These are phyloP conservation scores for Oxytropis ochrocephala DNA, from an alignment of 306 rosid genomes.

Conservation along the genomic window DNA sequence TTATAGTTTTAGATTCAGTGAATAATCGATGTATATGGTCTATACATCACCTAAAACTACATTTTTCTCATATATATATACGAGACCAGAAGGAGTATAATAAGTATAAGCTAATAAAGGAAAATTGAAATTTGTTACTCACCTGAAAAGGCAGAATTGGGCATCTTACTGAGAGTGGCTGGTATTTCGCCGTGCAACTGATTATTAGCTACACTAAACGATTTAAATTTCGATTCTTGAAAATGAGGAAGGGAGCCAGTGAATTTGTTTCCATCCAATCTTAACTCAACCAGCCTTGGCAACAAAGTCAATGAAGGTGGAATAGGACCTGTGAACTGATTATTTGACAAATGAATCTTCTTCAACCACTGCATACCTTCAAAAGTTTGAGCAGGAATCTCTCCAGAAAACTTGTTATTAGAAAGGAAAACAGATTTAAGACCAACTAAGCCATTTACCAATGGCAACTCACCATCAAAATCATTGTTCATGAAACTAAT, in stretches of 20 bases:
- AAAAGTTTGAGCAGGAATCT: constrained; percentile 37
- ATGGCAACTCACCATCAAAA: constrained; percentile 46
- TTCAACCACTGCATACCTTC: constrained; percentile 50
- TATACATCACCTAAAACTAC: too few species aligned
- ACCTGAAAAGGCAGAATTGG: constrained; percentile 51
- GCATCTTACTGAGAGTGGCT: neutral
- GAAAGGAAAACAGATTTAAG: constrained; percentile 57
- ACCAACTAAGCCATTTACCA: constrained; percentile 29
- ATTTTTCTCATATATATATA: too few species aligned
- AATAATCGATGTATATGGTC: too few species aligned
- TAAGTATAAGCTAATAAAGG: neutral
- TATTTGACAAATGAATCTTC: constrained; percentile 52
- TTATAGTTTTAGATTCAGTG: too few species aligned
- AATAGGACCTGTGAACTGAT: constrained; percentile 48
- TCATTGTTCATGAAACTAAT: constrained; percentile 54
- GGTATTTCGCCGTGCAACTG: constrained; percentile 62
- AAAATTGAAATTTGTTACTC: neutral
- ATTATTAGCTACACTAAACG: constrained; percentile 53
- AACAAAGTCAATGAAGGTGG: constrained; percentile 41
- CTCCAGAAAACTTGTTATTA: constrained; percentile 55
- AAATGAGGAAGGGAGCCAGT: constrained; percentile 50
- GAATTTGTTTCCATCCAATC: constrained; percentile 58
- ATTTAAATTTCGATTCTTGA: neutral
- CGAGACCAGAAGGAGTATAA: too few species aligned
- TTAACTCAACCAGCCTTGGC: constrained; percentile 49